Percentiles rank a stretch among this genome's conserved stretches.
Conservation (phyloP, 768 basidiomycete species). For the Rossbeevera mucosa region DNA sequence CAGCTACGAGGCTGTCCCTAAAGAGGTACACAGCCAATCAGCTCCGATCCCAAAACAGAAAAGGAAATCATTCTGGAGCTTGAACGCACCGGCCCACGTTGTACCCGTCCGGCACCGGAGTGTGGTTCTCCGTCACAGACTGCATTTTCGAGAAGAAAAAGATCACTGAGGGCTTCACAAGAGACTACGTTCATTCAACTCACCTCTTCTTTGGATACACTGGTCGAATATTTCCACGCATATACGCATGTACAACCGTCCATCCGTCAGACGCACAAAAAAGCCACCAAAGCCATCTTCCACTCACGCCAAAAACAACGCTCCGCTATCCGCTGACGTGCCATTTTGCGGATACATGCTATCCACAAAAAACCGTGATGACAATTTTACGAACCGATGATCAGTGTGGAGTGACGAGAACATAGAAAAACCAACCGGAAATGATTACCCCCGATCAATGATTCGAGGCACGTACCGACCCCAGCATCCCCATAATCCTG, state of each 20-base stretch:
- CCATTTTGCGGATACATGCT: constrained; percentile 59
- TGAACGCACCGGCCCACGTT: constrained; percentile 40
- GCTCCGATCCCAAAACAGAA: not conserved
- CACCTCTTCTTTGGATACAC: constrained; percentile 48
- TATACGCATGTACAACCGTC: not conserved
- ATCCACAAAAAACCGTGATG: not conserved
- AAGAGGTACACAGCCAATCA: not conserved
- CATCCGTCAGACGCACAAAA: not conserved
- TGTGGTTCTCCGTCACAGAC: constrained; percentile 34
- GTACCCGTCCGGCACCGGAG: constrained; percentile 47
- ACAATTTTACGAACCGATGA: not conserved
- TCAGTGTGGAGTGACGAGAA: not conserved
- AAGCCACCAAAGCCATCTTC: too few relatives aligned
- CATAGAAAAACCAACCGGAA: constrained; percentile 33
- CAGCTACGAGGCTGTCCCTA: constrained; percentile 38
- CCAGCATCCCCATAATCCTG: constrained; percentile 36
- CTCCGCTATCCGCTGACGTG: constrained; percentile 41
- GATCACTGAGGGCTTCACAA: not conserved
- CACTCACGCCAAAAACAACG: constrained; percentile 57
- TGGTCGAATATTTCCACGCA: constrained; percentile 9
- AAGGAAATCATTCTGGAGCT: not conserved
- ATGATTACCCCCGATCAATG: constrained; percentile 44
- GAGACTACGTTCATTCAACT: not conserved
- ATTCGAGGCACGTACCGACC: constrained; percentile 44
- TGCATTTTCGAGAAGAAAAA: constrained; percentile 1